Evolutionary conservation across 2,329 filamentous ascomycete species (phyloP).

Genomic region (Torrubiellomyces zombiae): DNA sequence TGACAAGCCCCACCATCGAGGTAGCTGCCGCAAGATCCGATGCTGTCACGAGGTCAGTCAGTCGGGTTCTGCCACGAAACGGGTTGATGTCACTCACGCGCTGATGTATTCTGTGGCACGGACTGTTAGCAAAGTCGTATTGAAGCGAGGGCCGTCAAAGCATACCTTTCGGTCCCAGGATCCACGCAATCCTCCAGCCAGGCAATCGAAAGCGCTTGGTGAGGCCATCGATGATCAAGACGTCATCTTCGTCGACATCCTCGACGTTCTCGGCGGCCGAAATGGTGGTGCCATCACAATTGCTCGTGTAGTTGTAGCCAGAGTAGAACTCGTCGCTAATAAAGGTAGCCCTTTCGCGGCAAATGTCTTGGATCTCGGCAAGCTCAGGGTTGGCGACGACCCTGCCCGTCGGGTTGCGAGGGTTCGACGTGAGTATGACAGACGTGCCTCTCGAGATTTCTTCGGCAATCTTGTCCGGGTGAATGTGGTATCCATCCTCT

Average conservation of each 20-base stretch:
- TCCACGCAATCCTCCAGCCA: constrained; percentile 94
- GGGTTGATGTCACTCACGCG: constrained; percentile 39
- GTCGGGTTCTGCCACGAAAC: neutral
- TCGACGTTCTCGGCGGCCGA: constrained; percentile 79
- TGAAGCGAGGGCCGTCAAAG: neutral
- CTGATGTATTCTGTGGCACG: constrained; percentile 85
- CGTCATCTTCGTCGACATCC: constrained; percentile 78
- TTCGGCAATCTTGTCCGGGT: constrained; percentile 81
- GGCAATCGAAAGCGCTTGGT: constrained; percentile 95
- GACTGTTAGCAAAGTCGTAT: constrained; percentile 6
- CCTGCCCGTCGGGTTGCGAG: constrained; percentile 82
- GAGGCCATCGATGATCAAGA: constrained; percentile 86
- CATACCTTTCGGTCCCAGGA: constrained; percentile 66
- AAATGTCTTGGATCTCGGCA: constrained; percentile 82
- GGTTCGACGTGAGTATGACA: constrained; percentile 89
- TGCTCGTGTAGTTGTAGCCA: constrained; percentile 86
- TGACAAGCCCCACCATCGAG: constrained; percentile 89
- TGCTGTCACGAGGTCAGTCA: constrained; percentile 23
- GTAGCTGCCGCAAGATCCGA: constrained; percentile 83
- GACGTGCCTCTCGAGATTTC: constrained; percentile 74
- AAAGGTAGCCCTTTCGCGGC: constrained; percentile 74
- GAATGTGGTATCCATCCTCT: constrained; percentile 82
- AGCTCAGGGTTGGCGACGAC: constrained; percentile 76
- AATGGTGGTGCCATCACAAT: constrained; percentile 82
- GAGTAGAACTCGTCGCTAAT: constrained; percentile 96